These are phyloP conservation scores for Blastobotrys robertii DNA, from an alignment of 805 yeast genomes.

Conservation along the genomic window DNA sequence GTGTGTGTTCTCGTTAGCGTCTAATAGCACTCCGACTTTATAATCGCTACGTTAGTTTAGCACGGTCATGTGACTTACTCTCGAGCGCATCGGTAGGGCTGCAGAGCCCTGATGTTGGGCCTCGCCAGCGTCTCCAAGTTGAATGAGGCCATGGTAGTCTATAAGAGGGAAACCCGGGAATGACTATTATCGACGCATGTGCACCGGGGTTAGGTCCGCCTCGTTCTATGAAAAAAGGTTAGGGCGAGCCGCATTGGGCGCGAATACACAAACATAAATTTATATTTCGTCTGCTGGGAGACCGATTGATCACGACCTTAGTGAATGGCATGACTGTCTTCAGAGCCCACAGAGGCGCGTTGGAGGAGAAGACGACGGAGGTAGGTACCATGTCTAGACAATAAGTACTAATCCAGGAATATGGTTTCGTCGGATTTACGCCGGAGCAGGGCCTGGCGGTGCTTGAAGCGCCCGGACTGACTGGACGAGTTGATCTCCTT, in stretches of 20 bases:
- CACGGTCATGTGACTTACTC: constrained; percentile 36
- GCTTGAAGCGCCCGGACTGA: neutral
- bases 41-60: constrained; percentile 42
- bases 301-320: neutral
- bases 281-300: constrained; percentile 1
- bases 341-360: neutral
- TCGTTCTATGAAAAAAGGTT: no score
- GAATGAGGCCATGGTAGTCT: constrained; percentile 33
- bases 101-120: constrained; percentile 72
- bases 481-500: constrained; percentile 10
- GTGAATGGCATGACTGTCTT: no score
- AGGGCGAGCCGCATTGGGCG: no score
- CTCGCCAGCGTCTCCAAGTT: constrained; percentile 54
- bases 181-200: neutral
- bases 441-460: constrained; percentile 18
- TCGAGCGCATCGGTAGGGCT: constrained; percentile 94
- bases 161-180: neutral
- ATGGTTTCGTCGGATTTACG: neutral
- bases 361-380: constrained; percentile 10
- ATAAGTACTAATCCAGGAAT: no score
- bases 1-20: constrained; percentile 93
- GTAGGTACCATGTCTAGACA: constrained; percentile 7
- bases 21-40: constrained; percentile 76
- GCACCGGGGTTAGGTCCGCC: neutral
- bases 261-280: neutral